Conservation (phyloP, 2,329 filamentous ascomycete species). For the Fusarium sp. region DNA sequence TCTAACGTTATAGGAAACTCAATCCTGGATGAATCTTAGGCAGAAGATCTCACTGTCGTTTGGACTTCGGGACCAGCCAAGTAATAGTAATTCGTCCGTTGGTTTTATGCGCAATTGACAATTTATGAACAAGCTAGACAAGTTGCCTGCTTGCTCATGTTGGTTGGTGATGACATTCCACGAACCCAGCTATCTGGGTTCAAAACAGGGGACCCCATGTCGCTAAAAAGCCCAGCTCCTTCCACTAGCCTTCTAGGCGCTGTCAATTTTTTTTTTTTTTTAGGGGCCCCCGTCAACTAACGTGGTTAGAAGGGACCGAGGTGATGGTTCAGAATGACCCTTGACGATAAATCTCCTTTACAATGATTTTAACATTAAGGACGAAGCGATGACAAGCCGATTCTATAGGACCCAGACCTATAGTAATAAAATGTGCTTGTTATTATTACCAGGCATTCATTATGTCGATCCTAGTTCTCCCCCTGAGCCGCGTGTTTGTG, state of each 20-base stretch:
- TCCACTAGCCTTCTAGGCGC: constrained; percentile 32
- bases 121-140: neutral
- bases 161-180: neutral
- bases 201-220: constrained; percentile 19
- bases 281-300: neutral
- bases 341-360: neutral
- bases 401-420: neutral
- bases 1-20: neutral
- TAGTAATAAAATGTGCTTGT: neutral
- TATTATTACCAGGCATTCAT: neutral
- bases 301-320: neutral
- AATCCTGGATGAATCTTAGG: neutral
- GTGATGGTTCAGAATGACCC: neutral
- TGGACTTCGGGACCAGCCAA: neutral
- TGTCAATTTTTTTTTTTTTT: neutral
- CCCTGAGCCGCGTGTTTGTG: neutral
- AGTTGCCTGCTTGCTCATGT: neutral
- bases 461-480: neutral
- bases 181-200: constrained; percentile 8
- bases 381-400: neutral
- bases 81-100: neutral
- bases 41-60: neutral
- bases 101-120: neutral
- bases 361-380: neutral
- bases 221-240: neutral